A percentile compares a stretch with the other conserved stretches of the same genome.
Conservation (phyloP, 2,329 filamentous ascomycete species). For the Dactylellina drechsleri region DNA sequence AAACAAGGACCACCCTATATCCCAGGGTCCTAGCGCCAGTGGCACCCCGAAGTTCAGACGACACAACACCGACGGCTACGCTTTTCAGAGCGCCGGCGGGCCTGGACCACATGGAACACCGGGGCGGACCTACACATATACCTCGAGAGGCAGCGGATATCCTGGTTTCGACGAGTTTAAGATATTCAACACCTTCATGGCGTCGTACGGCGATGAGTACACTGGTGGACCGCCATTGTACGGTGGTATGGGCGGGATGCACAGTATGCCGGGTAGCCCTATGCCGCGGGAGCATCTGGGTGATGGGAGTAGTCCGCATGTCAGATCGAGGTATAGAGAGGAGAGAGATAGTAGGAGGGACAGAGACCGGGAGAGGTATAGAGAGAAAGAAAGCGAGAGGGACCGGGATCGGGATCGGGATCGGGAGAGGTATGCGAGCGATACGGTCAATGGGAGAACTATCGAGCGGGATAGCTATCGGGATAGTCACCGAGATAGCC, state of each 20-base stretch:
- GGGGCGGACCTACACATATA: constrained; percentile 34
- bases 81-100: constrained; percentile 21
- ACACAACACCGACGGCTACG: constrained; percentile 50
- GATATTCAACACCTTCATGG: constrained; percentile 49
- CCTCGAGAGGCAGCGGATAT: constrained; percentile 21
- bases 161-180: constrained; percentile 47
- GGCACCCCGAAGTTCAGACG: constrained; percentile 57
- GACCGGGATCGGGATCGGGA: constrained; percentile 29
- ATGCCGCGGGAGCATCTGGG: constrained; percentile 41
- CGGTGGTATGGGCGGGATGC: constrained; percentile 37
- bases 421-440: constrained; percentile 38
- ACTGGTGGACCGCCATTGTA: constrained; percentile 36
- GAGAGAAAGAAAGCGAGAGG: constrained; percentile 20
- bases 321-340: constrained; percentile 41
- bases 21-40: constrained; percentile 65
- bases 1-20: constrained; percentile 61
- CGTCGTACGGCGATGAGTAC: constrained; percentile 35
- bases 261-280: constrained; percentile 46
- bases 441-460: constrained; percentile 50
- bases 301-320: constrained; percentile 45
- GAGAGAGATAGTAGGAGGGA: constrained; percentile 46
- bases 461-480: constrained; percentile 48
- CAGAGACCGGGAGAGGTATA: constrained; percentile 35
- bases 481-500: constrained; percentile 39
- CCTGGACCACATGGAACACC: constrained; percentile 33